A percentile compares a stretch with the other conserved stretches of the same genome.
Conservation (phyloP, 176 grass and related monocot species). For the Urochloa ruziziensis region DNA sequence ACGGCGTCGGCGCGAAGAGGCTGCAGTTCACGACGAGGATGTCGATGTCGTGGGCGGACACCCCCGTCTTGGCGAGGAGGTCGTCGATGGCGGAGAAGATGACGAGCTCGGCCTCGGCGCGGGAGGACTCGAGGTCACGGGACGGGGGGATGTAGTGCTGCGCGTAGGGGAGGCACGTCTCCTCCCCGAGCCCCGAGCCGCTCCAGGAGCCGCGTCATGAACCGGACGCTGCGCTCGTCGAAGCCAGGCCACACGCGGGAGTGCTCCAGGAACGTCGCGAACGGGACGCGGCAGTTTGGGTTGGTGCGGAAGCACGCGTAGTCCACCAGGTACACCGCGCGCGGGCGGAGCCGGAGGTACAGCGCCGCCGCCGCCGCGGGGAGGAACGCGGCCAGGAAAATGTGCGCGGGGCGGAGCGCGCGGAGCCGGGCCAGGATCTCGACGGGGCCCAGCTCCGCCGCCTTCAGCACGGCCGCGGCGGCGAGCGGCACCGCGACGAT, state of each 20-base stretch:
- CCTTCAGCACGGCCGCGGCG: slow-evolving; percentile 6
- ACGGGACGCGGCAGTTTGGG: slow-evolving; percentile 62
- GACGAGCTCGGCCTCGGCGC: slow-evolving; percentile 57
- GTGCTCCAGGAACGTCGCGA: slow-evolving; percentile 72
- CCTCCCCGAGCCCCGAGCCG: slow-evolving; percentile 72
- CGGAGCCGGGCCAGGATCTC: slow-evolving; percentile 12
- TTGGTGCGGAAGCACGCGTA: slow-evolving; percentile 69
- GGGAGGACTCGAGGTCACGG: slow-evolving; percentile 49
- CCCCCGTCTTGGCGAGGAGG: slow-evolving; percentile 53
- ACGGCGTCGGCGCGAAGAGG: slow-evolving; percentile 60
- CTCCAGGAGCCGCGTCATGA: slow-evolving; percentile 65
- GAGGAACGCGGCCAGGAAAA: slow-evolving; percentile 35
- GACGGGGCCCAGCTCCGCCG: slow-evolving; percentile 8
- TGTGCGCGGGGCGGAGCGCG: slow-evolving; percentile 34
- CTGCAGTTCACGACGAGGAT: slow-evolving; percentile 64
- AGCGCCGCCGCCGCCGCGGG: slow-evolving; percentile 1
- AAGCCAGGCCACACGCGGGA: slow-evolving; percentile 57
- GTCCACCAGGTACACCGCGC: slow-evolving; percentile 66
- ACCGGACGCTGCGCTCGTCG: slow-evolving; percentile 69
- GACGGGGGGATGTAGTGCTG: slow-evolving; percentile 77
- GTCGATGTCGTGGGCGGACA: slow-evolving; percentile 41
- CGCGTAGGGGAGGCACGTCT: slow-evolving; percentile 68
- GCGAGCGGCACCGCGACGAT: slow-evolving; percentile 34
- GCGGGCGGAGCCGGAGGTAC: slow-evolving; percentile 55
- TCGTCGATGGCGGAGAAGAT: slow-evolving; percentile 79